Conservation (phyloP, 139 green algal species). For the Volvox africanus region DNA sequence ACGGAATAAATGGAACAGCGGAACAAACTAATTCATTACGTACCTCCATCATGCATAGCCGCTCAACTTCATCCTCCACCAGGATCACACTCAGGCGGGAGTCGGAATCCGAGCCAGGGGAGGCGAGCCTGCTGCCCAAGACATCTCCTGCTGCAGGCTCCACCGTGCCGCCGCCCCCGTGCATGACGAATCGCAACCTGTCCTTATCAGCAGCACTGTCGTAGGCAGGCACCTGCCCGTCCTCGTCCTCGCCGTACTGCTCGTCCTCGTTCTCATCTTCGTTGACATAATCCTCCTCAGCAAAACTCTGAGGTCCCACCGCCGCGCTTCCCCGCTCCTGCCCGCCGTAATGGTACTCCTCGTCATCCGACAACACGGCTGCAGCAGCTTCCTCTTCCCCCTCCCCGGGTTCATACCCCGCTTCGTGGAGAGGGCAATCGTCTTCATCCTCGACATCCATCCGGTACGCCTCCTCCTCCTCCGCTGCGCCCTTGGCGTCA, state of each 20-base stretch:
- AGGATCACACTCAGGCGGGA: slow-evolving; percentile 18
- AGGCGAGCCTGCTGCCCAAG: background rate
- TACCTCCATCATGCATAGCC: slow-evolving; percentile 33
- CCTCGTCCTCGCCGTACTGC: background rate
- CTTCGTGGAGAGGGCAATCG: background rate
- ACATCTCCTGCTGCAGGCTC: background rate
- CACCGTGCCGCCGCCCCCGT: background rate
- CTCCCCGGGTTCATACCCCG: background rate
- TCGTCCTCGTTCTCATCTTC: background rate
- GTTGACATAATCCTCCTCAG: background rate
- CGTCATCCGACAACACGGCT: background rate
- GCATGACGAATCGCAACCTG: background rate
- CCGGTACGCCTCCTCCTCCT: too few relatives aligned
- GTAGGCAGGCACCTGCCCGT: background rate
- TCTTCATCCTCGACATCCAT: background rate
- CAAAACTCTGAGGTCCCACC: too few relatives aligned
- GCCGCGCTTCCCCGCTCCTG: too few relatives aligned
- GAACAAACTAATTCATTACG: background rate
- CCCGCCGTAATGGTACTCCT: background rate
- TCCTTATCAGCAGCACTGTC: background rate
- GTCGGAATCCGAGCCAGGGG: background rate
- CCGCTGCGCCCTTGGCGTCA: too few relatives aligned
- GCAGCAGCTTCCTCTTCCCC: background rate
- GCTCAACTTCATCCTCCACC: slow-evolving; percentile 50
- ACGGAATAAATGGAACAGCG: too few relatives aligned